Base-by-base conservation (phyloP, 2,329 filamentous ascomycete genomes). In the Trichoderma endophyticum region DNA sequence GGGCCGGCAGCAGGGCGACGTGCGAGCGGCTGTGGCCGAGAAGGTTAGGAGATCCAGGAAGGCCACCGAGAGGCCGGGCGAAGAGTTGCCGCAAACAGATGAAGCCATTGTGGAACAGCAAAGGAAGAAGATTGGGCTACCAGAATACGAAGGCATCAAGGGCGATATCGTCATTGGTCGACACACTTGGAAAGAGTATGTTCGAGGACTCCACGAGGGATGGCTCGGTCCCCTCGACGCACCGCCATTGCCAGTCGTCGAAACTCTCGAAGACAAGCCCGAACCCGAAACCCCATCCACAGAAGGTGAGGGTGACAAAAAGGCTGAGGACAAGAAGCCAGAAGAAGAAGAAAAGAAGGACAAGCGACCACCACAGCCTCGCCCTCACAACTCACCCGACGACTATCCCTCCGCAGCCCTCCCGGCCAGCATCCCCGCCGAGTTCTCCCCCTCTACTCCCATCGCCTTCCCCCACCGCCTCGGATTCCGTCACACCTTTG, bases 121-220 rank as follows among this genome's bases (percentile, higher is more conserved):
- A 67, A 88, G 95, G 76, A 84, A 86, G 77, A 88, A 85, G 75
- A 89, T 90, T 73, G 91, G 91, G 7, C 88, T 95, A 11, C 86
- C 84, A 30, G 90, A 93, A 39, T 95, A 92, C 78, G 86, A 91
- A 4, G 95, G 93, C 11, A 85, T 92, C 26, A 88, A 88, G 74
- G 96, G 96, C 59, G 95, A 98, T 79, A 86, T 99, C 66, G 90
- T 98, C 21, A 89, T 99, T 77, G 96, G 96, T 14, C 86, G 95
- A 71, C 93, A 98, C 80, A 91, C 95, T 11, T 99, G 96, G 96
- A 99, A 98, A 83, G 96, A 99, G 82, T 99, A 98, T 80, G 85
- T 98, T 28, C 88, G 95, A 72, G 96, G 96, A 60, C 79, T 98
- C 75, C 96, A 99, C 80, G 96, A 99, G 82, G 96, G 96, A 71